Percentiles rank a stretch among this genome's conserved stretches.
Conservation (phyloP, 139 green algal species). For the Klebsormidium nitens region DNA sequence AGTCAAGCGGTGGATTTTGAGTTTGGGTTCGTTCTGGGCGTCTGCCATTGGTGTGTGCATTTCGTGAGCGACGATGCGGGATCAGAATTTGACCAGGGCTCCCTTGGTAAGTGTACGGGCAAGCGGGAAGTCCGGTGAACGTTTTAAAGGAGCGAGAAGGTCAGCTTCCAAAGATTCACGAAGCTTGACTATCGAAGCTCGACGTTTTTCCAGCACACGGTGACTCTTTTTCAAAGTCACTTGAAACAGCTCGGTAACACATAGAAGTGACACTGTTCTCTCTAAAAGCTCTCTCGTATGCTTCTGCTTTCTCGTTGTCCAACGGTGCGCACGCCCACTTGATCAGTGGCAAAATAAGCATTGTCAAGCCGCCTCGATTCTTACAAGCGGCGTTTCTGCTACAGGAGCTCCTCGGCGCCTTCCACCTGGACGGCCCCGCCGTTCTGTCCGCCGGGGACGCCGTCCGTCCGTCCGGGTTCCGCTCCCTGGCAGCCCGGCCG, state of each 20-base stretch:
- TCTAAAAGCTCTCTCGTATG: no score
- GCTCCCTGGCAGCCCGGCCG: slow-evolving; percentile 41
- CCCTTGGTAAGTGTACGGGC: background rate
- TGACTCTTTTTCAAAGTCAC: no score
- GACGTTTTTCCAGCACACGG: no score
- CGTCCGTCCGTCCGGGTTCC: slow-evolving; percentile 7
- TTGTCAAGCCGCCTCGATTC: background rate
- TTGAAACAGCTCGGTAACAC: no score
- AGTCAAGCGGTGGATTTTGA: background rate
- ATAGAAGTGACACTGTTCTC: no score
- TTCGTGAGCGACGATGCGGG: no score
- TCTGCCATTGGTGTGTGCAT: no score
- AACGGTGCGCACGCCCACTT: background rate
- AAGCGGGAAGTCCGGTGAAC: background rate
- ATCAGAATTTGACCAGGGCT: background rate
- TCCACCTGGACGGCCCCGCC: background rate
- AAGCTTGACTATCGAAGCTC: no score
- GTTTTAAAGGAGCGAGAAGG: no score
- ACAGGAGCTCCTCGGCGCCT: no score
- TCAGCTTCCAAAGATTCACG: no score
- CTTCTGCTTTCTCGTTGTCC: background rate
- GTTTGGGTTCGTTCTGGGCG: background rate
- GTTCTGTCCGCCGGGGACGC: background rate
- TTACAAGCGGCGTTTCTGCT: background rate
- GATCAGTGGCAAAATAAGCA: background rate